Percentiles rank a stretch among this genome's conserved stretches.
These are phyloP conservation scores for Tetracladium marchalianum DNA, from an alignment of 495 filamentous ascomycete species.

Conservation along the genomic window DNA sequence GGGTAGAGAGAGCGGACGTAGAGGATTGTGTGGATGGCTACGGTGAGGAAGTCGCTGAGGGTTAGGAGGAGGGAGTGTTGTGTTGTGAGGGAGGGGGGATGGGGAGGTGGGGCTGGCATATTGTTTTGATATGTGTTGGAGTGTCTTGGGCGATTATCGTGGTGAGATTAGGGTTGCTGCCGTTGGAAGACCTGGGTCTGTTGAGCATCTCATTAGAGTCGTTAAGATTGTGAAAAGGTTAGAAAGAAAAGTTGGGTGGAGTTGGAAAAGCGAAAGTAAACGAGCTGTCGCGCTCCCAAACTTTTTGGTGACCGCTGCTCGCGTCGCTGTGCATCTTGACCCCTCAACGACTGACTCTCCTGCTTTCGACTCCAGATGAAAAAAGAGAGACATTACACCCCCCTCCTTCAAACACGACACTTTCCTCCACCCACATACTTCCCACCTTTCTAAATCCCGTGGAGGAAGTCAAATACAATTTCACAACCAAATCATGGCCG, in stretches of 20 bases:
- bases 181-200: too few relatives aligned
- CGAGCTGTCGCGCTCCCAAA: slow-evolving; percentile 6
- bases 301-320: background rate
- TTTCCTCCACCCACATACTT: too few relatives aligned
- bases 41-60: slow-evolving; percentile 71
- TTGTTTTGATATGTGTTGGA: background rate
- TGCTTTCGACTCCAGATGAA: too few relatives aligned
- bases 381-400: background rate
- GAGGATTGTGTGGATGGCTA: slow-evolving; percentile 88
- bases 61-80: slow-evolving; percentile 36
- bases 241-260: too few relatives aligned
- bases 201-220: too few relatives aligned
- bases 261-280: too few relatives aligned
- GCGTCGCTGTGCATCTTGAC: too few relatives aligned
- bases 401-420: background rate
- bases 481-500: slow-evolving; percentile 9
- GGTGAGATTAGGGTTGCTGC: too few relatives aligned
- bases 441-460: background rate
- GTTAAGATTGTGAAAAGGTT: too few relatives aligned
- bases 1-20: slow-evolving; percentile 84
- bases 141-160: too few relatives aligned
- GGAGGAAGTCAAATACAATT: background rate
- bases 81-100: slow-evolving; percentile 15
- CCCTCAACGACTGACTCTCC: too few relatives aligned
- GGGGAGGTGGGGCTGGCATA: slow-evolving; percentile 15